Percentiles rank a stretch among this genome's conserved stretches.
These are phyloP conservation scores for Fusarium pseudonygamai DNA, from an alignment of 2,329 filamentous ascomycete species.

Conservation along the genomic window DNA sequence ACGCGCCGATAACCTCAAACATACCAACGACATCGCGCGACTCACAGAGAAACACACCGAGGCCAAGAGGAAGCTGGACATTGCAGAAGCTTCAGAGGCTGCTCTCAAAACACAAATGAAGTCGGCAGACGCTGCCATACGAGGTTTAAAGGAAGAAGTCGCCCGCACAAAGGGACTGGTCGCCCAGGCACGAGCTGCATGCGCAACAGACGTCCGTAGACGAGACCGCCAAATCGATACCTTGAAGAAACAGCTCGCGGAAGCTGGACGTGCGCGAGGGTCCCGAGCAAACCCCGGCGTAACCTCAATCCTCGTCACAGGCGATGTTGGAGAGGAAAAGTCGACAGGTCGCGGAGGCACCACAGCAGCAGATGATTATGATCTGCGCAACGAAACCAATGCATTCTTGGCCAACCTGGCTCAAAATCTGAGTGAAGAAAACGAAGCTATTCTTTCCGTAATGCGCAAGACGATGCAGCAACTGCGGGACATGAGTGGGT, in stretches of 20 bases:
- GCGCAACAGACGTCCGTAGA: conserved; percentile 89
- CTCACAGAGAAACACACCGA: conserved; percentile 64
- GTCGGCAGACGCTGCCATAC: conserved; percentile 76
- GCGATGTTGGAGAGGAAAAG: conserved; percentile 62
- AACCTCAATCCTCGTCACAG: conserved; percentile 65
- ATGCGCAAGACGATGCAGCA: conserved; percentile 76
- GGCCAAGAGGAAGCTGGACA: conserved; percentile 63
- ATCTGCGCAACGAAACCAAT: conserved; percentile 86
- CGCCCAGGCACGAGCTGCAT: conserved; percentile 84
- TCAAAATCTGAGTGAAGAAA: conserved; percentile 87
- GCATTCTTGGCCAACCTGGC: conserved; percentile 88
- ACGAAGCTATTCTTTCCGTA: conserved; percentile 80
- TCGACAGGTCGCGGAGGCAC: conserved; percentile 42
- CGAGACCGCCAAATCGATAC: conserved; percentile 89
- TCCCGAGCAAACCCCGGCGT: conserved; percentile 64
- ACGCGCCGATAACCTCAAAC: conserved; percentile 78
- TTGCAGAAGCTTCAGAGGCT: conserved; percentile 75
- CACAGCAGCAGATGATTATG: conserved; percentile 63
- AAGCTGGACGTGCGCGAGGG: conserved; percentile 71
- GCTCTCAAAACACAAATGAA: conserved; percentile 75
- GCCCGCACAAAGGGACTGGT: conserved; percentile 80
- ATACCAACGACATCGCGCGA: conserved; percentile 73
- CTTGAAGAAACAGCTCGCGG: conserved; percentile 85
- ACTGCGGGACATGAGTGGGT: conserved; percentile 75
- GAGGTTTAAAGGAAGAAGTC: conserved; percentile 85